These are phyloP conservation scores for Sclerotinia spermophila DNA, from an alignment of 2,329 filamentous ascomycete genomes.

Conservation along the genomic window DNA sequence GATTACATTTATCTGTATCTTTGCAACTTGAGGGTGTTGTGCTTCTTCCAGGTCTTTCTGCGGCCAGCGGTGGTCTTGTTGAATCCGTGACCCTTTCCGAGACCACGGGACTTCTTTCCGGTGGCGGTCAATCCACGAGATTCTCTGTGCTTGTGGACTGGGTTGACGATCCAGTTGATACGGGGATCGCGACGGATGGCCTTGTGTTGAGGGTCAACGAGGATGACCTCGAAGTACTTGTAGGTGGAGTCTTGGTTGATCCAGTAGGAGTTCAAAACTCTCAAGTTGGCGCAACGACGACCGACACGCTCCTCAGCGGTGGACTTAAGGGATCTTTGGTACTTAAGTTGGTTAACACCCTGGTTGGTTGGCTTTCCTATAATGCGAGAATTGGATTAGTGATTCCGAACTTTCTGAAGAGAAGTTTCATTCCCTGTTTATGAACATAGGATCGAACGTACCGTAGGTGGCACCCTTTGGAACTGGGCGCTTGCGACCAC, in stretches of 20 bases:
- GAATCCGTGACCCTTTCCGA: slow-evolving; percentile 99
- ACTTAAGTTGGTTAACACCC: slow-evolving; percentile 99
- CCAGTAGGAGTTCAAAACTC: slow-evolving; percentile 99
- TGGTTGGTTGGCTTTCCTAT: slow-evolving; percentile 99
- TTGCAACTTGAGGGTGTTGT: slow-evolving; percentile 99
- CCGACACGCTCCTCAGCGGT: slow-evolving; percentile 99
- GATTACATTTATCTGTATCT: slow-evolving; percentile 73
- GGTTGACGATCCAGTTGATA: slow-evolving; percentile 99
- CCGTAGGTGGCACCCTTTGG: slow-evolving; percentile 99
- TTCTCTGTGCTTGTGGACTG: slow-evolving; percentile 99
- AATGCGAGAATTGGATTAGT: slow-evolving; percentile 22
- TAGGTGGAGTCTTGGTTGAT: slow-evolving; percentile 99
- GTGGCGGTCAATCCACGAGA: slow-evolving; percentile 93
- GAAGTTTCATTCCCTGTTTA: background rate
- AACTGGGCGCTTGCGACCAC: slow-evolving; percentile 95
- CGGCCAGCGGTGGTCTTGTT: slow-evolving; percentile 96
- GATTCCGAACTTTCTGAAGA: background rate
- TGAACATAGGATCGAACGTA: slow-evolving; percentile 49
- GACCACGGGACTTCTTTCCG: slow-evolving; percentile 98
- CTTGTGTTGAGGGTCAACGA: slow-evolving; percentile 99
- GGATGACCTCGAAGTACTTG: slow-evolving; percentile 99
- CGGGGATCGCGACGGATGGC: slow-evolving; percentile 97
- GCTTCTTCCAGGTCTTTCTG: slow-evolving; percentile 99
- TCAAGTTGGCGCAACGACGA: slow-evolving; percentile 96
- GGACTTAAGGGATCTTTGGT: slow-evolving; percentile 97